Evolutionary conservation across 345 rosid genomes (phyloP).

Genomic region (Populus euphratica): DNA sequence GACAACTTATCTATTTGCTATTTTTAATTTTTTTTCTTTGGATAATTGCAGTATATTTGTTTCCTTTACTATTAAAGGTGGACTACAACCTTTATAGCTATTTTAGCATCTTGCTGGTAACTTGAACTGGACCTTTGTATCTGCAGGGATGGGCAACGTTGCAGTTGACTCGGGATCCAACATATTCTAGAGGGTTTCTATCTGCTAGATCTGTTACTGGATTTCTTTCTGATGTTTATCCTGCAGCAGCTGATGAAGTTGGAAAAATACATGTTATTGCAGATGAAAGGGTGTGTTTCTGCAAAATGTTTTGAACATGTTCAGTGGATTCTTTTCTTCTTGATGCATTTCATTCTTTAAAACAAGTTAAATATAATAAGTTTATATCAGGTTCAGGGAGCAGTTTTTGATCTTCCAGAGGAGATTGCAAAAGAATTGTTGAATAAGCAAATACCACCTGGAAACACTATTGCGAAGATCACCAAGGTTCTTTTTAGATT

Average conservation of each 20-base stretch:
- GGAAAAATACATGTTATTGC: slow-evolving; percentile 85
- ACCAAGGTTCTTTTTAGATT: slow-evolving; percentile 52
- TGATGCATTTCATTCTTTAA: slow-evolving; percentile 4
- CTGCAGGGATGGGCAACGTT: slow-evolving; percentile 85
- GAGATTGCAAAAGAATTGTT: slow-evolving; percentile 82
- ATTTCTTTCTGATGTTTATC: slow-evolving; percentile 79
- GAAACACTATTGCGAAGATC: slow-evolving; percentile 66
- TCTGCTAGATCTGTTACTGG: slow-evolving; percentile 92
- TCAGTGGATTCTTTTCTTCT: neutral
- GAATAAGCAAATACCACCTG: slow-evolving; percentile 67
- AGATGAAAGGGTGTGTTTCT: slow-evolving; percentile 65
- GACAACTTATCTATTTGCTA: neutral
- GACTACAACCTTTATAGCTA: neutral
- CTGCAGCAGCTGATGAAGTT: slow-evolving; percentile 84
- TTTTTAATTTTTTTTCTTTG: neutral
- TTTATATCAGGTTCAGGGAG: slow-evolving; percentile 78
- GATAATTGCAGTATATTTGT: neutral
- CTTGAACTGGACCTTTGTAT: slow-evolving; percentile 7
- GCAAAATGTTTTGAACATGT: neutral
- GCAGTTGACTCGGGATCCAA: slow-evolving; percentile 77
- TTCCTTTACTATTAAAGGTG: neutral
- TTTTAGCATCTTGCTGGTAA: neutral
- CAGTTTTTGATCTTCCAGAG: slow-evolving; percentile 93
- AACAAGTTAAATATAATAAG: slow-evolving; percentile 10
- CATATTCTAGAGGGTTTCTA: slow-evolving; percentile 56